Evolutionary conservation across 2,329 filamentous ascomycete species (phyloP).

Genomic region (Cucurbitaria berberidis): DNA sequence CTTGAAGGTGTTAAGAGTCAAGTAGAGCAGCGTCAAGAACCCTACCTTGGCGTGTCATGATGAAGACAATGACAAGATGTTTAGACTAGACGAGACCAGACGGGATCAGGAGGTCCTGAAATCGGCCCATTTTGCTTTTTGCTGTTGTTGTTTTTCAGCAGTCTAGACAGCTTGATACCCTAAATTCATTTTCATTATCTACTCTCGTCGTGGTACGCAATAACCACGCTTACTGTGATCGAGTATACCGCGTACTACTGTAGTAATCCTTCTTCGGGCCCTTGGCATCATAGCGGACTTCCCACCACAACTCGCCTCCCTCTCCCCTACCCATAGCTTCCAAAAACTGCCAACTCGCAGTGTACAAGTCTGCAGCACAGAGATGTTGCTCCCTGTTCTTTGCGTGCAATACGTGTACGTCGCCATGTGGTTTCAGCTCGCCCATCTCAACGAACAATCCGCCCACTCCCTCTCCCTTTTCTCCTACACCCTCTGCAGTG

Average conservation of each 20-base stretch:
- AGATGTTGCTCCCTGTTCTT: constrained; percentile 70
- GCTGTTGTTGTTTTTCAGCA: background rate
- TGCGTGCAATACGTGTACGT: constrained; percentile 30
- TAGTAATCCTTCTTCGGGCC: constrained; percentile 52
- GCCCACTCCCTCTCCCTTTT: constrained; percentile 60
- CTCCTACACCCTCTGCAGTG: constrained; percentile 11
- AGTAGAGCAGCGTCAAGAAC: background rate
- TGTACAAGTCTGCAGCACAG: constrained; percentile 74
- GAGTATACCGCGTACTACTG: constrained; percentile 43
- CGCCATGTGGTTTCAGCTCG: constrained; percentile 17
- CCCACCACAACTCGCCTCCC: constrained; percentile 36
- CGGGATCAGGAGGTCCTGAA: background rate
- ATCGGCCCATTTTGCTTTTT: background rate
- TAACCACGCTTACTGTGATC: background rate
- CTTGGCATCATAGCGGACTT: constrained; percentile 47
- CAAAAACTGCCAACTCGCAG: constrained; percentile 71
- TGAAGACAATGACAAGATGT: background rate
- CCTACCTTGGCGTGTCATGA: background rate
- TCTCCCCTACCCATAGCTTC: constrained; percentile 45
- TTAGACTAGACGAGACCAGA: no score
- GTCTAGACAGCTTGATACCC: constrained; percentile 22
- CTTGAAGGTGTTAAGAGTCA: constrained; percentile 16
- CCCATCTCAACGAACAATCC: constrained; percentile 80
- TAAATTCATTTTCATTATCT: constrained; percentile 5
- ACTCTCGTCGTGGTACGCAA: background rate